These are phyloP conservation scores for Coix lacrymajobi DNA, from an alignment of 176 grass and related monocot species.

Conservation along the genomic window DNA sequence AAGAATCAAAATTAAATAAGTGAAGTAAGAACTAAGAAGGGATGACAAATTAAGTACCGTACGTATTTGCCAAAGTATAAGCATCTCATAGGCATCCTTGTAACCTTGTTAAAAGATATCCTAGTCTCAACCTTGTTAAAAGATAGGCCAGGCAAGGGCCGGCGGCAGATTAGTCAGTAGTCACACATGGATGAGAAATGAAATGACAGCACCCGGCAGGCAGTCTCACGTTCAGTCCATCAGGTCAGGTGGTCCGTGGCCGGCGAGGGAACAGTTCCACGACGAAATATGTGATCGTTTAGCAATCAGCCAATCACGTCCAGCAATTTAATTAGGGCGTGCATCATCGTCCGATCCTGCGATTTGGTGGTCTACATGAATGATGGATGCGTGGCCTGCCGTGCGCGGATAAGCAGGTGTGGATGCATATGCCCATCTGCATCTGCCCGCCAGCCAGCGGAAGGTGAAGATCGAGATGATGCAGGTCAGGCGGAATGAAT, in stretches of 20 bases:
- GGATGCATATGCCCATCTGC: neutral
- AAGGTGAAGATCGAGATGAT: neutral
- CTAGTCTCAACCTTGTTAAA: too few relatives aligned
- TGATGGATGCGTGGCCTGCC: neutral
- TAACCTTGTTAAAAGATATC: neutral
- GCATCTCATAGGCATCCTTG: neutral
- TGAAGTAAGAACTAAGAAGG: too few relatives aligned
- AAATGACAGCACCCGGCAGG: neutral
- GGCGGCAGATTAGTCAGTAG: neutral
- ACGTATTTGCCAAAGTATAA: too few relatives aligned
- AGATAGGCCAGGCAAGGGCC: neutral
- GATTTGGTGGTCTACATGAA: neutral
- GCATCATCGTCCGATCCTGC: neutral
- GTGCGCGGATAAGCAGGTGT: neutral
- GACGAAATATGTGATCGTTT: neutral
- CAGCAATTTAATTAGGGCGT: neutral
- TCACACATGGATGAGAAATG: neutral
- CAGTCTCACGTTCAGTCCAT: neutral
- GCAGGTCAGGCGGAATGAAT: neutral
- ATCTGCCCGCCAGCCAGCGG: neutral
- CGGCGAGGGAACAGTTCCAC: neutral
- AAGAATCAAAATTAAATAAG: too few relatives aligned
- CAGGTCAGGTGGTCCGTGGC: neutral
- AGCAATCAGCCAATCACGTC: neutral
- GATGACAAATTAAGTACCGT: too few relatives aligned